A percentile compares a stretch with the other conserved stretches of the same genome.
These are phyloP conservation scores for Candida buenavistaensis DNA, from an alignment of 1,139 yeast species.

Conservation along the genomic window DNA sequence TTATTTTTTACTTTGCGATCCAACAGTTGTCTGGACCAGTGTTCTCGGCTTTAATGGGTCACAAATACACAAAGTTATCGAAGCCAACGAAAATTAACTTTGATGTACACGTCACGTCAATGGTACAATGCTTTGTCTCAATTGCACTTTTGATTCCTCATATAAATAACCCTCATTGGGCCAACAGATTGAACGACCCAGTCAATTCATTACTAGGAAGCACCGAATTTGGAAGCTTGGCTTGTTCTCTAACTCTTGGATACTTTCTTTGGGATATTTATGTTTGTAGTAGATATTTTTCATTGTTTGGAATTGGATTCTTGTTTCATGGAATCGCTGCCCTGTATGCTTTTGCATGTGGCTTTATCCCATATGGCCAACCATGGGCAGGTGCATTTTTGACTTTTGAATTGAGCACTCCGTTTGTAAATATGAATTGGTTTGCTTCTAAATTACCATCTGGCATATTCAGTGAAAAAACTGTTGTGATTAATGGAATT, in stretches of 20 bases:
- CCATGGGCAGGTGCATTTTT: conserved; percentile 87
- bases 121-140: conserved; percentile 72
- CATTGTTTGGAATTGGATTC: conserved; percentile 79
- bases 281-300: conserved; percentile 60
- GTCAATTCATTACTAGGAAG: conserved; percentile 53
- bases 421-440: conserved; percentile 92
- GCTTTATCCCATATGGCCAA: conserved; percentile 50
- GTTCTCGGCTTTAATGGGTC: conserved; percentile 36
- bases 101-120: conserved; percentile 87
- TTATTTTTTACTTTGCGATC: conserved; percentile 38
- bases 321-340: conserved; percentile 86
- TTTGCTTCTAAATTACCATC: conserved; percentile 74
- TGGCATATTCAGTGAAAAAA: conserved; percentile 49
- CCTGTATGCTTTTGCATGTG: conserved; percentile 64
- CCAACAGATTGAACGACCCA: conserved; percentile 47
- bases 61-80: conserved; percentile 47
- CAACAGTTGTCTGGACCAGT: conserved; percentile 44
- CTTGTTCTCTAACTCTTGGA: conserved; percentile 71
- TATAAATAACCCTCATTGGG: conserved; percentile 50
- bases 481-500: conserved; percentile 68
- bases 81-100: conserved; percentile 62
- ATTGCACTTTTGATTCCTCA: conserved; percentile 56
- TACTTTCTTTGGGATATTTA: conserved; percentile 91
- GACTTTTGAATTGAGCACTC: conserved; percentile 87
- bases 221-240: conserved; percentile 73